These are phyloP conservation scores for Epichloe hybrida DNA, from an alignment of 2,329 filamentous ascomycete species.

Conservation along the genomic window DNA sequence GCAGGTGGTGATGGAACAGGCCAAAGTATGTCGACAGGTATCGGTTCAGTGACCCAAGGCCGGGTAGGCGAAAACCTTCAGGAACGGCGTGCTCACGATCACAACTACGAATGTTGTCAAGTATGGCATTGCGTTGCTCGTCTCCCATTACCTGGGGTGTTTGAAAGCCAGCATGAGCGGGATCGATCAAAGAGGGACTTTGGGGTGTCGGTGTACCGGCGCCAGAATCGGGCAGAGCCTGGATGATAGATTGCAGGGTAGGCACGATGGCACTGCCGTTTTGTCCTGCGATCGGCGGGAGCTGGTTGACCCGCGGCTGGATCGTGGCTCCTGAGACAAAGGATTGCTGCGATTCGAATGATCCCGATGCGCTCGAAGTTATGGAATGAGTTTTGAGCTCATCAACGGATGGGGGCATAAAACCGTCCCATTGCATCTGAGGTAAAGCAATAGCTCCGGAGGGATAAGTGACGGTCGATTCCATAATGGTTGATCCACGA, in stretches of 20 bases:
- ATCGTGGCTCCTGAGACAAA: conserved; percentile 45
- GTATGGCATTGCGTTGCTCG: conserved; percentile 70
- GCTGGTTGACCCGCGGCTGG: conserved; percentile 45
- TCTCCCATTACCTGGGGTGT: conserved; percentile 74
- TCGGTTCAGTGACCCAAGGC: conserved; percentile 67
- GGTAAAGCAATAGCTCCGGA: conserved; percentile 69
- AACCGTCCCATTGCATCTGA: conserved; percentile 84
- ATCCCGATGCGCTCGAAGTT: conserved; percentile 48
- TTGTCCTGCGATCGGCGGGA: conserved; percentile 57
- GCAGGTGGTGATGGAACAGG: conserved; percentile 91
- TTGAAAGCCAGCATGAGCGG: conserved; percentile 52
- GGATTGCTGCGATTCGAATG: conserved; percentile 54
- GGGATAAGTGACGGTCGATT: conserved; percentile 63
- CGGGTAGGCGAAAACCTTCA: conserved; percentile 80
- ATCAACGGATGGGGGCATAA: conserved; percentile 55
- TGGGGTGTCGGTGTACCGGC: conserved; percentile 59
- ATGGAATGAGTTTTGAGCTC: conserved; percentile 68
- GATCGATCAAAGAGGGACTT: conserved; percentile 55
- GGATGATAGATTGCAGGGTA: conserved; percentile 57
- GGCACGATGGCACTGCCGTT: conserved; percentile 46
- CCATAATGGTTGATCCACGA: conserved; percentile 58
- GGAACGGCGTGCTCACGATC: conserved; percentile 74
- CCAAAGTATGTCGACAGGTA: conserved; percentile 95
- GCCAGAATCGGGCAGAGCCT: conserved; percentile 54
- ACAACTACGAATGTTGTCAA: conserved; percentile 71